Evolutionary conservation across 345 rosid species (phyloP).

Genomic region (Syzygium aqueum): DNA sequence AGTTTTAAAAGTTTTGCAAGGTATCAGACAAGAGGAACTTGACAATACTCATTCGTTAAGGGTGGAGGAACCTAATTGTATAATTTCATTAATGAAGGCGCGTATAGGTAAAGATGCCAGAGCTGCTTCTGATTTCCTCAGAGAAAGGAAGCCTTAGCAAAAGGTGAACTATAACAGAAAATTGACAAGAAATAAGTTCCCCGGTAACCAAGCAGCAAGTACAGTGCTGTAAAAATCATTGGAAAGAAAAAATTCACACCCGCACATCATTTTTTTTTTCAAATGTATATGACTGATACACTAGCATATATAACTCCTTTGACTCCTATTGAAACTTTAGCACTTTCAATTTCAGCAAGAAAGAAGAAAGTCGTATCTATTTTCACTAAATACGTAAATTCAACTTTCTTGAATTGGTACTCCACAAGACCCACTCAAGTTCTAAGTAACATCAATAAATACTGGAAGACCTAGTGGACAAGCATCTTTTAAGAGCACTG

Average conservation of each 20-base stretch:
- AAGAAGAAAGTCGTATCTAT: not conserved
- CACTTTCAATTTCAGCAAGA: not conserved
- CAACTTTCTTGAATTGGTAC: not conserved
- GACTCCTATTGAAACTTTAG: not conserved
- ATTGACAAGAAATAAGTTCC: not conserved
- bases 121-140: not conserved
- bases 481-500: not conserved
- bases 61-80: not conserved
- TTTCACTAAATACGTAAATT: not conserved
- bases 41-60: not conserved
- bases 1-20: not conserved
- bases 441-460: not conserved
- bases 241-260: not conserved
- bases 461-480: not conserved
- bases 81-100: not conserved
- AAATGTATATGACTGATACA: not conserved
- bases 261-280: not conserved
- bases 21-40: not conserved
- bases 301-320: not conserved
- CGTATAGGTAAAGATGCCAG: not conserved
- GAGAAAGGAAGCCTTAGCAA: not conserved
- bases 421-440: not conserved
- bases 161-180: not conserved
- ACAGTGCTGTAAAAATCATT: not conserved
- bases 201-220: not conserved